Evolutionary conservation across 352 stramenopile species (phyloP), one percentile per base, ranked within the genome.

Genomic region (Phytophthora crassamura): DNA sequence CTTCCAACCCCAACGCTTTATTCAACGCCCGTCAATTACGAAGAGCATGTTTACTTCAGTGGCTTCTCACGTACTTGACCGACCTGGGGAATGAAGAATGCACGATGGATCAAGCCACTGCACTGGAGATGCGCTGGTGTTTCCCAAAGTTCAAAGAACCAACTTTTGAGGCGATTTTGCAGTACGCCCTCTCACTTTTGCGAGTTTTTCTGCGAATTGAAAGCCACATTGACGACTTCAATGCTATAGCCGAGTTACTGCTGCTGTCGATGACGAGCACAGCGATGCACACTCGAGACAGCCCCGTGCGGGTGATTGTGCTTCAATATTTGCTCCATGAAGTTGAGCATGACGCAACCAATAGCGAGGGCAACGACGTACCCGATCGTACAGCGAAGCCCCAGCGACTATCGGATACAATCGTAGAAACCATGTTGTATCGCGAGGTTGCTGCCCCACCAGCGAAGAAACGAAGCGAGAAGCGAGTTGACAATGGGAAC

Each of bases 11-110:
- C 3, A 94, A 94, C 33, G 72, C 84, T 9, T 59, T 94, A 11
- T 94, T 94, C 52, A 94, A 94, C 51, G 82, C 75, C 1, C 77
- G 86, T 2, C 86, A 93, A 43, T 33, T 94, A 34, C 80, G 86
- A 12, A 73, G 85, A 43, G 62, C 74, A 4, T 69, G 72, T 1
- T 43, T 94, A 3, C 18, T 91, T 1, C 63, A 60, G 35, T 94
- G 86, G 86, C 72, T 88, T 11, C 47, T 93, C 5, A 43, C 71
- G 15, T 90, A 86, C 40, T 15, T 91, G 10, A 75, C 71, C 8
- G 81, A 93, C 5, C 28, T 93, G 10, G 78, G 79, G 25, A 84
- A 74, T 25, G 51, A 75, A 39, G 51, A 86, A 0, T 78, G 66
- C 47, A 43, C 57, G 20, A 56, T 90, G 28, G 54, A 80, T 15